Evolutionary conservation across 306 rosid genomes (phyloP).

Genomic region (Pterocarpus santalinus): DNA sequence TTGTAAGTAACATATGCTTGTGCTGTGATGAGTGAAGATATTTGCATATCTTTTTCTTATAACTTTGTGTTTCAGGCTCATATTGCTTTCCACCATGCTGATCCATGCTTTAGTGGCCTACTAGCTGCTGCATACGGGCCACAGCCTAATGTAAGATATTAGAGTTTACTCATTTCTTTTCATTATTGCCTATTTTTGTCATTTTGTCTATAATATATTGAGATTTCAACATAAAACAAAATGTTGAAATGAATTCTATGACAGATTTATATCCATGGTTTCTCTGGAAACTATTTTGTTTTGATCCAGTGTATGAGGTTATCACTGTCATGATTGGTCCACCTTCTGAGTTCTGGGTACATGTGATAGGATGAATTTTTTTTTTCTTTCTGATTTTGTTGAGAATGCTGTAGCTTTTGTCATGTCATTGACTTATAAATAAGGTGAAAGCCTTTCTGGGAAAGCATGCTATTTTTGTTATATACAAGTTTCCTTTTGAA

Average conservation of each 20-base stretch:
- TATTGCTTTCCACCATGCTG: conserved; percentile 55
- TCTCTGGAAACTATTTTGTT: not conserved
- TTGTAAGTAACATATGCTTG: conserved; percentile 58
- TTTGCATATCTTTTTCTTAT: conserved; percentile 37
- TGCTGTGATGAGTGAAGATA: conserved; percentile 1
- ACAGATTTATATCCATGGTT: not conserved
- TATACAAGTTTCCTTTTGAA: too few species aligned
- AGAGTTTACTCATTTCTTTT: not conserved
- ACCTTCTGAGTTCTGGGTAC: too few species aligned
- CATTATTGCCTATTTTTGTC: conserved; percentile 1
- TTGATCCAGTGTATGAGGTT: conserved; percentile 8
- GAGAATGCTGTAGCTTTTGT: too few species aligned
- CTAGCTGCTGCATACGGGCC: conserved; percentile 60
- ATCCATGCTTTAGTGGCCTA: conserved; percentile 56
- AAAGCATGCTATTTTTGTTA: too few species aligned
- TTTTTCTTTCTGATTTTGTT: too few species aligned
- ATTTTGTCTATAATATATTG: not conserved
- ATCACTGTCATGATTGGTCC: too few species aligned
- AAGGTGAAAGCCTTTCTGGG: too few species aligned
- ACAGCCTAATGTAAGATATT: conserved; percentile 54
- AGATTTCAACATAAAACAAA: not conserved
- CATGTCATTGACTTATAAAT: too few species aligned
- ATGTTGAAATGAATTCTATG: not conserved
- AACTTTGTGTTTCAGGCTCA: conserved; percentile 61
- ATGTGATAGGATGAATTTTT: too few species aligned